Conservation (phyloP, 306 rosid species). For the Quercus alba region DNA sequence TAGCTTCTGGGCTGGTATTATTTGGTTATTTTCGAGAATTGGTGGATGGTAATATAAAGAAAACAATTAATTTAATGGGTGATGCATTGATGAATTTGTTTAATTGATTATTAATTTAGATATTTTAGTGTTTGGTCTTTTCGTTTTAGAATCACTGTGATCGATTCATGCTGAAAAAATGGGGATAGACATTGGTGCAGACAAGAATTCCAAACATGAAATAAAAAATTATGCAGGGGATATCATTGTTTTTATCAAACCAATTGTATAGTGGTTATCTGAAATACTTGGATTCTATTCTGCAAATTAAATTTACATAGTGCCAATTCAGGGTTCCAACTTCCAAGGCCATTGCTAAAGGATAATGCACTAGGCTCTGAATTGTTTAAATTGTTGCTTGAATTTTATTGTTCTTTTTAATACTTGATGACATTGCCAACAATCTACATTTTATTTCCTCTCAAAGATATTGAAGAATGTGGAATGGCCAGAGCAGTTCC, state of each 20-base stretch:
- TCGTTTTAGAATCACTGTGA: not conserved
- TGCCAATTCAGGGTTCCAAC: not conserved
- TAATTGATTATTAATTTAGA: not conserved
- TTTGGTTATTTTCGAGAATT: not conserved
- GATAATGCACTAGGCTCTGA: not conserved
- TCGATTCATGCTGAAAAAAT: not conserved
- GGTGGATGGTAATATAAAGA: not conserved
- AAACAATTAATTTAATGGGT: not conserved
- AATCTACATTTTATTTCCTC: not conserved
- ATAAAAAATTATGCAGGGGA: not conserved
- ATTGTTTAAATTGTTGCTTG: constrained; percentile 7
- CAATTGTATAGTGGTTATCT: not conserved
- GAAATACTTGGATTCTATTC: not conserved
- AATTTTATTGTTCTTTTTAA: not conserved
- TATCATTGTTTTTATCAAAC: not conserved
- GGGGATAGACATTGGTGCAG: not conserved
- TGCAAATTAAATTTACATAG: not conserved
- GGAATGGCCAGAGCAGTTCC: constrained; percentile 75
- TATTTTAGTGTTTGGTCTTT: not conserved
- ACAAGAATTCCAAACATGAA: not conserved
- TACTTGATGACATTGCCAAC: not conserved
- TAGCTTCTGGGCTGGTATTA: not conserved
- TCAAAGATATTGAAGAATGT: constrained; percentile 59
- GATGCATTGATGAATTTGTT: not conserved
- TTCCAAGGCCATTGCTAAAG: not conserved